These are phyloP conservation scores for Kazachstania bromeliacearum DNA, from an alignment of 805 yeast genomes.

Conservation along the genomic window DNA sequence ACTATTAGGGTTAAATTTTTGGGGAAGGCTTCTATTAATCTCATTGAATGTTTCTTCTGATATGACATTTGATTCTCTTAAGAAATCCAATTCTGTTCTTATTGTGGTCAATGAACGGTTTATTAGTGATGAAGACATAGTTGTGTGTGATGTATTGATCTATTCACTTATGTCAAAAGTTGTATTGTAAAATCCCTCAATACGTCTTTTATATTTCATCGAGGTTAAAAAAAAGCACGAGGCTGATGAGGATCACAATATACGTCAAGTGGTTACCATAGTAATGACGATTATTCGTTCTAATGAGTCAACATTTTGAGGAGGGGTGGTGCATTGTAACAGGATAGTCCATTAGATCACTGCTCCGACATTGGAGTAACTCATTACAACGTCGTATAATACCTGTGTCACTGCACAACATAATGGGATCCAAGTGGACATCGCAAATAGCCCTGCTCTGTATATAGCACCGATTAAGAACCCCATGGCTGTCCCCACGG, in stretches of 20 bases:
- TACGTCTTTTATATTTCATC: too few species aligned
- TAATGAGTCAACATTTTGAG: too few species aligned
- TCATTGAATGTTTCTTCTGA: conserved; percentile 44
- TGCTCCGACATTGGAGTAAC: conserved; percentile 17
- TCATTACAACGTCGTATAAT: conserved; percentile 54
- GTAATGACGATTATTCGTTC: too few species aligned
- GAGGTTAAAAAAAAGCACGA: too few species aligned
- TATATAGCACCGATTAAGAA: conserved; percentile 66
- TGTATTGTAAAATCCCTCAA: too few species aligned
- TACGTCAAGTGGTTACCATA: too few species aligned
- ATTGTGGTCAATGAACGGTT: conserved; percentile 73
- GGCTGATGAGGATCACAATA: too few species aligned
- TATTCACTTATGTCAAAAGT: too few species aligned
- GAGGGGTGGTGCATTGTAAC: too few species aligned
- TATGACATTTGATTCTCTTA: conserved; percentile 66
- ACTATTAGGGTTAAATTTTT: conserved; percentile 35
- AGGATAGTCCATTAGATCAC: too few species aligned
- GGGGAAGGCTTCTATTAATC: conserved; percentile 46
- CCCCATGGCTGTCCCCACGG: conserved; percentile 71
- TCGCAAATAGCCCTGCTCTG: conserved; percentile 66
- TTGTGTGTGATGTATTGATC: too few species aligned
- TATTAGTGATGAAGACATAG: conserved; percentile 49
- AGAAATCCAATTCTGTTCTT: conserved; percentile 71
- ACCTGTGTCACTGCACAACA: conserved; percentile 66
- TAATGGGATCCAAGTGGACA: conserved; percentile 95